Evolutionary conservation across 78 protist genomes (phyloP), one percentile per base, ranked within the genome.

Genomic region (Tieghemostelium lacteum): DNA sequence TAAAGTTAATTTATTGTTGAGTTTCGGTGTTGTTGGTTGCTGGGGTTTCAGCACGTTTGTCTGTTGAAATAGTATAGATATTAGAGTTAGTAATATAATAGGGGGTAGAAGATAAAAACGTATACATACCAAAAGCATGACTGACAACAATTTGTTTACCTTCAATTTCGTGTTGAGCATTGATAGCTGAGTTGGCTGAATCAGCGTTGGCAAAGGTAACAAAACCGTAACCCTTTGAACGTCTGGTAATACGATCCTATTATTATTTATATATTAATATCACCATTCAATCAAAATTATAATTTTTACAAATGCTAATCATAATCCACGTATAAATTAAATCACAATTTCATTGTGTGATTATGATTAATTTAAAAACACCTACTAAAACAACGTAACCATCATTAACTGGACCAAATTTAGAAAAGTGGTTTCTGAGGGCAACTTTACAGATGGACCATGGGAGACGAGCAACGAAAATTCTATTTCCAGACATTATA

Each of bases 401-500:
- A 42, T 83, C 89, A 39, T 26, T 12, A 20, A 83, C 49, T 66
- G 89, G 77, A 31, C 89, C 89, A 22, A 67, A 83, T 36, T 83
- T 83, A 26, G 89, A 50, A 33, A 83, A 83, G 31, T 83, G 89
- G 45, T 69, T 69, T 69, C 75, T 83, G 36, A 83, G 52, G 49
- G 89, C 77, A 37, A 83, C 52, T 83, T 83, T 83, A 65, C 89
- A 83, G 31, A 83, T 36, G 24, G 89, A 58, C 89, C 89, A 83
- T 83, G 89, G 89, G 61, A 83, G 69, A 83, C 89, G 89, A 17
- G 89, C 89, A 58, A 83, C 77, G 4, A 83, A 83, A 63, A 83
- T 83, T 83, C 89, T 83, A 1, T 54, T 69, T 33, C n/a, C 67
- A 57, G 72, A 83, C 64, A 52, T 50, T 83, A 42, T 39, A 20